Percentiles rank a stretch among this genome's conserved stretches.
phyloP scores from a whole-genome alignment of 2,329 filamentous ascomycete genomes.

The Colletotrichum simmondsii region DNA sequence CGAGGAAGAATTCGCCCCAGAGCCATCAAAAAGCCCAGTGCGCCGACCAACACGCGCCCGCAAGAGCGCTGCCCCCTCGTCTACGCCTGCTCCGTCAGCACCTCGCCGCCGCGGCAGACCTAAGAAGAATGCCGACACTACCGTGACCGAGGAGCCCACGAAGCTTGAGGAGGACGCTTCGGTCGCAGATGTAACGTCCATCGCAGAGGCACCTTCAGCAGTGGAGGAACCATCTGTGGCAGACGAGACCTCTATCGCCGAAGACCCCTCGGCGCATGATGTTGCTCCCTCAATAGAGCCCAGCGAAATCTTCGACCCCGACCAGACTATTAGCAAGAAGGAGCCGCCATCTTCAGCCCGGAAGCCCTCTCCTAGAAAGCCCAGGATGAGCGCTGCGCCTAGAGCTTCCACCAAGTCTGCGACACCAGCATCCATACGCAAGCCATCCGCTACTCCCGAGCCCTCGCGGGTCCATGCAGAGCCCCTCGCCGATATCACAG shows the following conservation, averaged over 20 bases:
- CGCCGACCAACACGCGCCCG: conserved; percentile 60
- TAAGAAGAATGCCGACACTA: conserved; percentile 54
- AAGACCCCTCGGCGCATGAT: conserved; percentile 16
- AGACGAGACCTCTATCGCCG: conserved; percentile 59
- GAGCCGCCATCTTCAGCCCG: conserved; percentile 45
- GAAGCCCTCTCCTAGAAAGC: conserved; percentile 66
- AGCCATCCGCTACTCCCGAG: conserved; percentile 67
- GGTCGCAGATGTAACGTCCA: neutral
- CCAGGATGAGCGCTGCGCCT: conserved; percentile 67
- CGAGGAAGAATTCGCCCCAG: conserved; percentile 85
- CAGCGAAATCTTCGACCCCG: conserved; percentile 50
- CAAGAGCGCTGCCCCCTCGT: conserved; percentile 56
- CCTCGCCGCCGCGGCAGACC: conserved; percentile 50
- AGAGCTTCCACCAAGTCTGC: conserved; percentile 50
- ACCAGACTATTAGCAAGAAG: conserved; percentile 44
- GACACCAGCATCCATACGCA: conserved; percentile 51
- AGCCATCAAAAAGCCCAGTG: conserved; percentile 64
- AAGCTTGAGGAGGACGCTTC: conserved; percentile 2
- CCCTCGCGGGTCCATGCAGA: conserved; percentile 60
- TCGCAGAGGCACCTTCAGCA: neutral
- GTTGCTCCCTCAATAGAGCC: conserved; percentile 39
- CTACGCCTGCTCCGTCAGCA: conserved; percentile 51
- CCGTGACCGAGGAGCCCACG: neutral
- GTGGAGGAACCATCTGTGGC: conserved; percentile 9
- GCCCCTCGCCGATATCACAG: conserved; percentile 80